Base-by-base conservation (phyloP, 176 grass and related monocot genomes). In the Avena insularis region DNA sequence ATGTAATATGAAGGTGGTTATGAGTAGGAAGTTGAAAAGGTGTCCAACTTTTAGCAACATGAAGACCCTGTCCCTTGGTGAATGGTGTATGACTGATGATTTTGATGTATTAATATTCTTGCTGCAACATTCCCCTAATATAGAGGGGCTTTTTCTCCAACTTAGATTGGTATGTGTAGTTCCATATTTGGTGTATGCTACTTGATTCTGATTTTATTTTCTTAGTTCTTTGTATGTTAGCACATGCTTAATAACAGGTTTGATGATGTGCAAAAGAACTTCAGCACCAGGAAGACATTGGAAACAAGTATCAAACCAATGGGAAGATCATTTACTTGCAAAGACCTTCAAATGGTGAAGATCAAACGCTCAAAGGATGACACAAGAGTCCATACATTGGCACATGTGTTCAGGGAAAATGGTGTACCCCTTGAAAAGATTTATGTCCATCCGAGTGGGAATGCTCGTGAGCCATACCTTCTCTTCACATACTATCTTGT, bases 291-390 rank as follows among this genome's bases (percentile, higher is more conserved):
- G 9, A 25, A 80, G 16, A 12, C 27, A 86, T 20, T 23, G 8
- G 12, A 86, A 21, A 56, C 46, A 46, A 19, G 53, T 59, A 8
- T 45, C 11, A 61, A 6, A 16, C 66, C 14, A 16, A 9, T 23
- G 17, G 27, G 55, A 2, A 80, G 65, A 80, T 72, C 85, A 4
- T 86, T 86, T 72, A 29, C 49, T 45, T 80, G 85, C 40, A 20
- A 45, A 72, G 23, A 72, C 1, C 85, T 80, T 86, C 12, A 8
- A 58, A 60, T 86, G 23, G 77, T 80, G 38, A 86, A 71, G 62
- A 79, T 86, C 6, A 79, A 70, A 79, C 79, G 84, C 12, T 86
- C 10, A 5, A 70, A 79, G 65, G n/a, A 79, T 60, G 84, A 79
- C 20, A 2, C 0, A 0, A 78, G 48, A 76, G 61, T 86, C 31